A percentile compares a stretch with the other conserved stretches of the same genome.
Conservation (phyloP, 192 early-diverging fungal genomes). For the Endogone sp. region DNA sequence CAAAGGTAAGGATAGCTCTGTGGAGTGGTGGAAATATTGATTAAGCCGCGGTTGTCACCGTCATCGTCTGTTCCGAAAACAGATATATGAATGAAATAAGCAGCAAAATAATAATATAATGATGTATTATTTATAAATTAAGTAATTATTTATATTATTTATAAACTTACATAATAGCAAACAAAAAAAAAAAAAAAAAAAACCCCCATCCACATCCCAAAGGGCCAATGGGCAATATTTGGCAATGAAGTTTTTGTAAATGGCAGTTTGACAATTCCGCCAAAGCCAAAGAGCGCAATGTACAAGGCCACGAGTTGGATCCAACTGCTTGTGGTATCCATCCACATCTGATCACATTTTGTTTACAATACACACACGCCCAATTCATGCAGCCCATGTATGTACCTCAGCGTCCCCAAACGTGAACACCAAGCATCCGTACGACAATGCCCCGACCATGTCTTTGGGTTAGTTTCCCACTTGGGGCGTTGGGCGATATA, state of each 20-base stretch:
- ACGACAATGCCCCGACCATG: constrained; percentile 48
- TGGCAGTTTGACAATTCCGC: constrained; percentile 59
- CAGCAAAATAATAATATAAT: too few relatives aligned
- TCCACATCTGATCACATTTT: too few relatives aligned
- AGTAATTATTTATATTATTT: too few relatives aligned
- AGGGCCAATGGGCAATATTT: constrained; percentile 57
- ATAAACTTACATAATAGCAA: constrained; percentile 37
- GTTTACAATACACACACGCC: too few relatives aligned
- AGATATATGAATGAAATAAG: too few relatives aligned
- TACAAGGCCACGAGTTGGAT: constrained; percentile 35
- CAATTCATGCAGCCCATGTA: too few relatives aligned
- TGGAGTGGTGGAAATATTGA: not conserved
- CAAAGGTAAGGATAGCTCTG: constrained; percentile 53
- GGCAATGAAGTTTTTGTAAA: constrained; percentile 66
- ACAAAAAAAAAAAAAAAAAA: constrained; percentile 51
- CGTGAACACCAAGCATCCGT: constrained; percentile 65
- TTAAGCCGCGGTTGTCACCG: too few relatives aligned
- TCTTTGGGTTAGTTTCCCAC: constrained; percentile 70
- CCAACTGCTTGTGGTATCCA: too few relatives aligned
- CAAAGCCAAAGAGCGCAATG: constrained; percentile 46
- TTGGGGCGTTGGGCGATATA: constrained; percentile 54
- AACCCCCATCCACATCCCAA: constrained; percentile 59
- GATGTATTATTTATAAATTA: too few relatives aligned
- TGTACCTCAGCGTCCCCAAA: constrained; percentile 50
- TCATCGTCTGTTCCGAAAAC: too few relatives aligned